Evolutionary conservation across 2,329 filamentous ascomycete genomes (phyloP).

Genomic region (Pseudocercospora pini-densiflorae): DNA sequence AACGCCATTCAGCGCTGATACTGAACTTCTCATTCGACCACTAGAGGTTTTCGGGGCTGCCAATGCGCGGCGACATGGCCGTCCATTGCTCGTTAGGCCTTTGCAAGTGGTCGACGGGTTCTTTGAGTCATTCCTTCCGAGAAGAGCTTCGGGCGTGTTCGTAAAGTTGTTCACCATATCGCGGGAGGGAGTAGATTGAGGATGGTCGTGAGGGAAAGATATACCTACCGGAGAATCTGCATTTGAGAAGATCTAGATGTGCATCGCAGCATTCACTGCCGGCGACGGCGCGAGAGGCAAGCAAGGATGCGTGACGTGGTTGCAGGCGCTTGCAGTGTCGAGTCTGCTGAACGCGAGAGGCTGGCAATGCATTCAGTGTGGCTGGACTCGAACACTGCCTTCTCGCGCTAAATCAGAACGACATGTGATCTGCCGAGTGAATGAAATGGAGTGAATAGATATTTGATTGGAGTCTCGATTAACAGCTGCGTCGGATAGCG

Average conservation of each 20-base stretch:
- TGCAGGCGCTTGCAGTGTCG: conserved; percentile 18
- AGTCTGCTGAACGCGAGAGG: conserved; percentile 9
- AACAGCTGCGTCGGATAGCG: neutral
- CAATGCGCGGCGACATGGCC: conserved; percentile 78
- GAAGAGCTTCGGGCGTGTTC: conserved; percentile 69
- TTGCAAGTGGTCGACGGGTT: conserved; percentile 83
- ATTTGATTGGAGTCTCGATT: neutral
- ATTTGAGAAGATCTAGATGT: neutral
- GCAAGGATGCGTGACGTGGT: conserved; percentile 23
- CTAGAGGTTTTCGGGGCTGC: conserved; percentile 50
- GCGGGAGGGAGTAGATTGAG: neutral
- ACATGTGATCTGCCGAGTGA: neutral
- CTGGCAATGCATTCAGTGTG: neutral
- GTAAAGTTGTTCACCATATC: conserved; percentile 23
- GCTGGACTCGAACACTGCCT: conserved; percentile 3
- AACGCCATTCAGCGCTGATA: conserved; percentile 37
- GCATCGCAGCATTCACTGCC: conserved; percentile 19
- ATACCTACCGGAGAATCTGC: conserved; percentile 17
- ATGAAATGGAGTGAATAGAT: neutral
- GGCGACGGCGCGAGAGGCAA: conserved; percentile 9
- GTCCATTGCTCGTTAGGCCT: conserved; percentile 82
- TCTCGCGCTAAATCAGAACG: neutral
- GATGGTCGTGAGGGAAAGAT: neutral
- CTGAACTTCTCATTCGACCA: conserved; percentile 29
- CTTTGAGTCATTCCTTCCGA: conserved; percentile 82